Evolutionary conservation across 2,329 filamentous ascomycete species (phyloP).

Genomic region (Penicillium vulpinum): DNA sequence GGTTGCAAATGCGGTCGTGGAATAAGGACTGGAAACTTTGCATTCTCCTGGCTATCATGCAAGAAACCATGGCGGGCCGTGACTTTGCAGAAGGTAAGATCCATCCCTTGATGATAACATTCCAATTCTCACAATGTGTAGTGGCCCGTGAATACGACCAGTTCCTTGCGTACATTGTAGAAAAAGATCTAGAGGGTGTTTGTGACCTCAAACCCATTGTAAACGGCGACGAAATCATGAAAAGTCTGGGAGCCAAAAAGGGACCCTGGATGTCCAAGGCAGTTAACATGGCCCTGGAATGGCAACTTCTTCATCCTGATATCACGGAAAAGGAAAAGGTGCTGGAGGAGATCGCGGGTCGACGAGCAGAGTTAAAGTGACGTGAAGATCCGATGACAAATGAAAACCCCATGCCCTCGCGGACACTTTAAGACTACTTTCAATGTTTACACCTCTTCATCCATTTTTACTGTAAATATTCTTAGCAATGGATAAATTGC

Average conservation of each 20-base stretch:
- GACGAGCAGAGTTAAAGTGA: constrained; percentile 54
- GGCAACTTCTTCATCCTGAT: constrained; percentile 81
- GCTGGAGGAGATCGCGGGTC: constrained; percentile 59
- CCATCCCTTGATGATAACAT: neutral
- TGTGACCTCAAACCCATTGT: constrained; percentile 64
- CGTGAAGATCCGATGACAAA: constrained; percentile 15
- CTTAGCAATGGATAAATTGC: constrained; percentile 30
- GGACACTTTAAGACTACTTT: constrained; percentile 5
- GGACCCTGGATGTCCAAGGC: constrained; percentile 82
- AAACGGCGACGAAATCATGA: constrained; percentile 72
- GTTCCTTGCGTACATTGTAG: constrained; percentile 55
- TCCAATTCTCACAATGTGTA: constrained; percentile 22
- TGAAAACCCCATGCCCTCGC: constrained; percentile 4
- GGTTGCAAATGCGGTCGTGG: constrained; percentile 38
- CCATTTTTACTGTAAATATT: neutral
- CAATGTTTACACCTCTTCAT: neutral
- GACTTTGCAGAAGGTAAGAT: constrained; percentile 35
- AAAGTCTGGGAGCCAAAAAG: constrained; percentile 63
- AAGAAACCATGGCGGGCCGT: constrained; percentile 39
- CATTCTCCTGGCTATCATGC: constrained; percentile 41
- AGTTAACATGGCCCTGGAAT: constrained; percentile 76
- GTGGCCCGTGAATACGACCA: constrained; percentile 53
- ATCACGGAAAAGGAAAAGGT: constrained; percentile 57
- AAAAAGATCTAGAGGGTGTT: constrained; percentile 51
- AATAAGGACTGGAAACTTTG: constrained; percentile 44